Conservation (phyloP, 805 yeast genomes). For the Candida oleophila region DNA sequence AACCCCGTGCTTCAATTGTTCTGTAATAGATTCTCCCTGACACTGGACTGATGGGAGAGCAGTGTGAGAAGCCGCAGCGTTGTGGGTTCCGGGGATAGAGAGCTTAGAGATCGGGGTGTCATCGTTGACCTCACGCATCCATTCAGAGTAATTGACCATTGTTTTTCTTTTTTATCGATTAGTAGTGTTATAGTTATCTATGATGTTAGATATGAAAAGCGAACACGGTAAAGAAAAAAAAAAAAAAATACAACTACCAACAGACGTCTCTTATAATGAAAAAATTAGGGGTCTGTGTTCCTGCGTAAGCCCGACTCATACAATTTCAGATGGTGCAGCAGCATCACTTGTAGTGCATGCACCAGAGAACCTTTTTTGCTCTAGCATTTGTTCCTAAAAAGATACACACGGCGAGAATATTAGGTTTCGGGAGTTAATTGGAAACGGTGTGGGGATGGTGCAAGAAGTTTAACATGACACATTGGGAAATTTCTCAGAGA, state of each 20-base stretch:
- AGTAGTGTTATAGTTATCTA: background rate
- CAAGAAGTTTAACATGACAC: too few relatives aligned
- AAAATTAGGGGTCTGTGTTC: background rate
- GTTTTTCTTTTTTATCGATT: background rate
- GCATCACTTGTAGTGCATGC: background rate
- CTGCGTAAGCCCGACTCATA: background rate
- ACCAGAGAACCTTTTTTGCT: background rate
- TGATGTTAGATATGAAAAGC: background rate
- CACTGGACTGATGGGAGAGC: conserved; percentile 78
- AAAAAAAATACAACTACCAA: background rate
- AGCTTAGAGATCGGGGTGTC: conserved; percentile 50
- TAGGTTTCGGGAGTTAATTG: too few relatives aligned
- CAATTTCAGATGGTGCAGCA: background rate
- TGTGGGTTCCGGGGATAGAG: conserved; percentile 84
- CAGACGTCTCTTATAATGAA: background rate
- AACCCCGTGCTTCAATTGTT: conserved; percentile 72
- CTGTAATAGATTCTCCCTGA: conserved; percentile 58
- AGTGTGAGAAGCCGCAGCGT: conserved; percentile 68
- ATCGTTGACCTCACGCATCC: conserved; percentile 58
- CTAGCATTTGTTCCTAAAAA: too few relatives aligned
- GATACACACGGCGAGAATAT: background rate
- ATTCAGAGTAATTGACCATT: conserved; percentile 44
- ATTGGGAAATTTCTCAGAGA: too few relatives aligned
- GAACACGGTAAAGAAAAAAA: background rate
- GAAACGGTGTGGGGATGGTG: too few relatives aligned